Evolutionary conservation across 371 early-diverging fungal species (phyloP), one percentile per base, ranked within the genome.

Genomic region (Batrachochytrium dendrobatidis): DNA sequence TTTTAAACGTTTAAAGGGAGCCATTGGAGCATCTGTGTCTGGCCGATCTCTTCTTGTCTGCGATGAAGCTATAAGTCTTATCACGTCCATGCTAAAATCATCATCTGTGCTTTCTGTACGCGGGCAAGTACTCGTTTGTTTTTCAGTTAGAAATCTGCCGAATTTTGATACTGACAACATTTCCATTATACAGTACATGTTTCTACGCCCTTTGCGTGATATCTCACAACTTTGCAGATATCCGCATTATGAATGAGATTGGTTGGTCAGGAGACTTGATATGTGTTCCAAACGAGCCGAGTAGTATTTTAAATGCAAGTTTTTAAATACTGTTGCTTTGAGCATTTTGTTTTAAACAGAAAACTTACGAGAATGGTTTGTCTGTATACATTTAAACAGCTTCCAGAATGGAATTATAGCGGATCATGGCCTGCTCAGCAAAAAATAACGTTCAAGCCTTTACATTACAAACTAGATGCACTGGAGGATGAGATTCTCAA

Each of bases 221-320:
- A 25, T 76, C 84, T 39, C 83, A 80, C 62, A 86, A 86, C 0
- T 70, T 81, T 1, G 76, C 79, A 57, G 91, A 90, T 8, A 78
- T 82, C 20, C 90, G 88, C 51, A 57, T 84, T 15, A 61, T 92
- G 53, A 81, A 86, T 26, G 83, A 85, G 33, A 70, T 85, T 49
- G 88, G 86, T 17, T 92, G 90, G 93, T 84, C 86, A 57, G 75
- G 79, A 22, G 76, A 79, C 53, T 85, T 86, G 0, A 58, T 89
- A 15, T 86, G 86, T 65, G 73, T 88, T 1, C 90, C 90, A 1
- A 71, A 74, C 53, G 78, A 86, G 53, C 66, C 84, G 10, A 67
- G 70, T 4, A 61, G 69, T 30, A 81, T 89, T 52, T 67, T 89
- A 33, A 73, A 77, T 90, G 71, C 61, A 29, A 48, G 60, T 59